Conservation (phyloP, 2,329 filamentous ascomycete species). For the Colletotrichum falcatum region DNA sequence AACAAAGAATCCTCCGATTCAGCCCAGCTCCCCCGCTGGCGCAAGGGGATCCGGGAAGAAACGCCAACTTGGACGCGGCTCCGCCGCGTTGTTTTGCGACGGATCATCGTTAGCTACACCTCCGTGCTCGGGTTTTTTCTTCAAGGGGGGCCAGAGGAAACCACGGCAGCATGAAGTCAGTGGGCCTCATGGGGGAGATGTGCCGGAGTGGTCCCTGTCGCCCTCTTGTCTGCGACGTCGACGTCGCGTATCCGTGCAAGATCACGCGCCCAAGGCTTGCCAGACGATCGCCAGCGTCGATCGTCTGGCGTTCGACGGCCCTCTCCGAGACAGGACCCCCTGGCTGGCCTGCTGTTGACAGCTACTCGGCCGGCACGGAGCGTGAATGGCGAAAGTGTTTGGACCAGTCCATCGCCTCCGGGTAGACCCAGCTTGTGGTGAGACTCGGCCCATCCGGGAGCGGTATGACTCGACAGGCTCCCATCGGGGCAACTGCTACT, state of each 20-base stretch:
- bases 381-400: slow-evolving; percentile 18
- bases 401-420: slow-evolving; percentile 15
- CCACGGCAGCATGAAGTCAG: slow-evolving; percentile 33
- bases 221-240: slow-evolving; percentile 37
- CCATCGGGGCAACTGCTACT: not conserved
- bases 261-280: slow-evolving; percentile 26
- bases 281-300: slow-evolving; percentile 36
- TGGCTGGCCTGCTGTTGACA: slow-evolving; percentile 33
- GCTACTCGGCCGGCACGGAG: slow-evolving; percentile 31
- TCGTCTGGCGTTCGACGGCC: slow-evolving; percentile 37
- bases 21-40: slow-evolving; percentile 24
- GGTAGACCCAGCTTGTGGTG: slow-evolving; percentile 26
- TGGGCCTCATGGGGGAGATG: slow-evolving; percentile 28
- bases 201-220: slow-evolving; percentile 27
- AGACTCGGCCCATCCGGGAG: slow-evolving; percentile 16
- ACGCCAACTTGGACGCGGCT: slow-evolving; percentile 8
- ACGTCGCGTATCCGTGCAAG: slow-evolving; percentile 28
- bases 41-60: slow-evolving; percentile 1
- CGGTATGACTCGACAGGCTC: slow-evolving; percentile 22
- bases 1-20: slow-evolving; percentile 30
- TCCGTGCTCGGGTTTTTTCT: slow-evolving; percentile 26
- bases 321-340: slow-evolving; percentile 29
- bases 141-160: not conserved
- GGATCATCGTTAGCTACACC: slow-evolving; percentile 8
- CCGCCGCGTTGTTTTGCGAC: slow-evolving; percentile 35